Evolutionary conservation across 148 eudicot genomes (phyloP).

Genomic region (Pharnaceum exiguum): DNA sequence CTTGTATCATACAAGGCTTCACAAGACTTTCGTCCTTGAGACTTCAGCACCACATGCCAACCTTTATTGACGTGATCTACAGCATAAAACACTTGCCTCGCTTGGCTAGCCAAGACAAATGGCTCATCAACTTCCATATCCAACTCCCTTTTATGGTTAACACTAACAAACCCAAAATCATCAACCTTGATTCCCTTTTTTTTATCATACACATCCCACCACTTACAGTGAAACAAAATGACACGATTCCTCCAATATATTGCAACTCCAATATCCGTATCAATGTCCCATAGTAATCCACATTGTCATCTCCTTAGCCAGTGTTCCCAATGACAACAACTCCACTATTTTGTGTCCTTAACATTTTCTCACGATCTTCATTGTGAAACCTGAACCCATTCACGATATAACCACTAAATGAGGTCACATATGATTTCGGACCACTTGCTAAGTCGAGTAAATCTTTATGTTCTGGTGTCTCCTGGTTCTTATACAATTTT

Average conservation of each 20-base stretch:
- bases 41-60: neutral
- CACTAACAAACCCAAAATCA: neutral
- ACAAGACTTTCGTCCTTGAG: too few species aligned
- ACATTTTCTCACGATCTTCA: neutral
- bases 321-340: slow-evolving; percentile 4
- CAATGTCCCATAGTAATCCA: slow-evolving; percentile 8
- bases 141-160: neutral
- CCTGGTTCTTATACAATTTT: too few species aligned
- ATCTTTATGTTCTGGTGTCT: too few species aligned
- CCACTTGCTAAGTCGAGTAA: too few species aligned
- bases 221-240: slow-evolving; percentile 9
- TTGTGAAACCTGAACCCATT: slow-evolving; percentile 2
- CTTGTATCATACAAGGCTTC: too few species aligned
- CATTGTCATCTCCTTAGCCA: slow-evolving; percentile 4
- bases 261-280: slow-evolving; percentile 9
- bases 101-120: slow-evolving; percentile 11
- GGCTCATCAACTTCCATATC: slow-evolving; percentile 1
- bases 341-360: slow-evolving; percentile 10
- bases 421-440: too few species aligned
- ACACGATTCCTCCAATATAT: slow-evolving; percentile 3
- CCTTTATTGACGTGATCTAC: slow-evolving; percentile 1
- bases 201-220: neutral
- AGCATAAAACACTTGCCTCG: neutral
- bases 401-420: too few species aligned
- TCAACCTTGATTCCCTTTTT: too few species aligned